Evolutionary conservation across 345 rosid species (phyloP).

Genomic region (Passiflora organensis): DNA sequence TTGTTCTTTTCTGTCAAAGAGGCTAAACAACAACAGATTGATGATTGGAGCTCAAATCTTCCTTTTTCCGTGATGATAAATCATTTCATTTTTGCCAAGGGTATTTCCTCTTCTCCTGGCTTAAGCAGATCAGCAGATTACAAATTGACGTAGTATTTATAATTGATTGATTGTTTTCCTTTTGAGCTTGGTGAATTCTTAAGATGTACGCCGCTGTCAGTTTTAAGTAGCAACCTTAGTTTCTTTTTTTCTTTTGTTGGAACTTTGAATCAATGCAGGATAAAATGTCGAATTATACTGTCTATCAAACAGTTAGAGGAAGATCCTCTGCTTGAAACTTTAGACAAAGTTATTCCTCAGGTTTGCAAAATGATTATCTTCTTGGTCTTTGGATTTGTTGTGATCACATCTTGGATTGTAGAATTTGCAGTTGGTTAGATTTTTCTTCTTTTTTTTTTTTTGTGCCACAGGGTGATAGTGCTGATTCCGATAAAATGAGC

Average conservation of each 20-base stretch:
- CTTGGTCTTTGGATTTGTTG: not conserved
- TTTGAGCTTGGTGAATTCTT: not conserved
- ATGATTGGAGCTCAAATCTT: too few species aligned
- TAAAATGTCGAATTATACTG: constrained; percentile 60
- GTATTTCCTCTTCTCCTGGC: too few species aligned
- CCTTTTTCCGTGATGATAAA: too few species aligned
- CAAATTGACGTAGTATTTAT: too few species aligned
- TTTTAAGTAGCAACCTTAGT: not conserved
- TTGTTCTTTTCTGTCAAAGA: too few species aligned
- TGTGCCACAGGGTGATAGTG: constrained; percentile 46
- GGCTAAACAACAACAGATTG: too few species aligned
- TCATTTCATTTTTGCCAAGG: too few species aligned
- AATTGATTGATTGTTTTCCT: not conserved
- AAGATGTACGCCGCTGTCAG: too few species aligned
- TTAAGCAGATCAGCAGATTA: too few species aligned
- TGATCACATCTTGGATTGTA: not conserved
- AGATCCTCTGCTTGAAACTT: constrained; percentile 83
- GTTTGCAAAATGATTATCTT: constrained; percentile 29
- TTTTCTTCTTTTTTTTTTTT: too few species aligned
- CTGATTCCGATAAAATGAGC: constrained; percentile 31
- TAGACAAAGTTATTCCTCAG: constrained; percentile 90
- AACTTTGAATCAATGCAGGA: constrained; percentile 35
- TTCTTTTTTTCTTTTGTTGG: not conserved
- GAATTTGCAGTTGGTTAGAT: constrained; percentile 3
- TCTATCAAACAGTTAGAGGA: constrained; percentile 84